Base-by-base conservation (phyloP, 441 rosid genomes). In the Gossypium schwendimanii region DNA sequence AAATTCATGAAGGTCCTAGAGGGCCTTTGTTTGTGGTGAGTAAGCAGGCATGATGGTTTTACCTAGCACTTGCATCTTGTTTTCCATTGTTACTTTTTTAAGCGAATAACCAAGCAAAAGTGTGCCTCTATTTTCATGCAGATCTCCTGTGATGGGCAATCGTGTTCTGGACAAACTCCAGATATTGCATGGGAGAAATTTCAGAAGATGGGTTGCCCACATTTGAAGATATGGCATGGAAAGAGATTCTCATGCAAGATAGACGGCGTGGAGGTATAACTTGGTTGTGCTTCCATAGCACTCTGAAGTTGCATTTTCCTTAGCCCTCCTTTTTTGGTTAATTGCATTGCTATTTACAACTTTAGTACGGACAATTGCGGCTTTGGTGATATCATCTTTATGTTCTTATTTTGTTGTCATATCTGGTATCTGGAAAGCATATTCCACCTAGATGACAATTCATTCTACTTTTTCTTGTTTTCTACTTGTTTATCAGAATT, bases 1-100 rank as follows among this genome's bases (percentile, higher is more conserved):
- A 94, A 83, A 88, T 89, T 77, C 81, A 74, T 60, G 92, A 91
- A 83, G 97, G 94, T 76, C 77, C 86, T 55, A 88, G 85, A 76
- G 98, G 98, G 60, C 99, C 98, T 50, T 63, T 91, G 11, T 94
- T 94, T 77, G 77, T 77, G 94, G 97, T 91, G 66, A 41, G 90
- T 80, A 70, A 41, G 49, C 12, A 49, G 57, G 33, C 12, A 33
- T 79, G 26, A 4, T 49, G 71, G 58, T 77, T 60, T 75, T 50
- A 64, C 7, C 23, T 49, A 77, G 59, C 3, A 14, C 7, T 67
- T 69, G 55, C 77, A 73, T 8, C 64, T 71, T 39, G 41, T 6
- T 86, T 26, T 62, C 17, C 20, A 36, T 12, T 52, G 9, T 1
- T 2, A 18, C 53, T 1, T 44, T 21, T 45, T 62, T 11, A 24